These are phyloP conservation scores for Rubroboletus pulcherrimus DNA, from an alignment of 768 basidiomycete genomes.

Conservation along the genomic window DNA sequence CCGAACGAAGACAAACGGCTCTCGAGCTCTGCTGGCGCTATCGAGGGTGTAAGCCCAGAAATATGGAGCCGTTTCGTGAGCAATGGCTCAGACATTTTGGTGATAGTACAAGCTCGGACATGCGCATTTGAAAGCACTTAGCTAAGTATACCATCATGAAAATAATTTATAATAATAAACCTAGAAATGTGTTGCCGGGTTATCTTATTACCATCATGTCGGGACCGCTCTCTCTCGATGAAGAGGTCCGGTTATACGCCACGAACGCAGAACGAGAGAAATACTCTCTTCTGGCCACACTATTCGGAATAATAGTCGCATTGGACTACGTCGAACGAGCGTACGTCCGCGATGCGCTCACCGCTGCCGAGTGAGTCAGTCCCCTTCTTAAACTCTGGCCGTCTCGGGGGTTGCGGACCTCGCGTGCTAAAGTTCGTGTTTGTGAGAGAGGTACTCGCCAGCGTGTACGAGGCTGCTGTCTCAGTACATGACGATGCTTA, in stretches of 20 bases:
- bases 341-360: slow-evolving; percentile 90
- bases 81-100: slow-evolving; percentile 16
- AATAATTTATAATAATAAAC: background rate
- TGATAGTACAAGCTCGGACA: background rate
- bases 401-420: background rate
- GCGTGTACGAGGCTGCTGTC: slow-evolving; percentile 92
- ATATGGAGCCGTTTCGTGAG: slow-evolving; percentile 65
- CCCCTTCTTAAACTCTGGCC: background rate
- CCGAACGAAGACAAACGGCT: slow-evolving; percentile 64
- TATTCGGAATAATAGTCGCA: slow-evolving; percentile 88
- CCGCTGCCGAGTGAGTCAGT: slow-evolving; percentile 84
- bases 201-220: slow-evolving; percentile 27
- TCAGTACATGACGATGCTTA: slow-evolving; percentile 96
- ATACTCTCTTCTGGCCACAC: slow-evolving; percentile 80
- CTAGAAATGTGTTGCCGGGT: background rate
- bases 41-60: slow-evolving; percentile 68
- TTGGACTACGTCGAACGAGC: slow-evolving; percentile 95
- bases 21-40: slow-evolving; percentile 54
- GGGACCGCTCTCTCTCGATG: slow-evolving; percentile 61
- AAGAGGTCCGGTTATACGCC: slow-evolving; percentile 86
- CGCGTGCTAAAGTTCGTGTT: slow-evolving; percentile 5
- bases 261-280: slow-evolving; percentile 88
- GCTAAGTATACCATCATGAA: background rate
- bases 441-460: slow-evolving; percentile 81
- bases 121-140: slow-evolving; percentile 27